Conservation (phyloP, 225 moss, liverwort and hornwort genomes). For the Neckera pumila region DNA sequence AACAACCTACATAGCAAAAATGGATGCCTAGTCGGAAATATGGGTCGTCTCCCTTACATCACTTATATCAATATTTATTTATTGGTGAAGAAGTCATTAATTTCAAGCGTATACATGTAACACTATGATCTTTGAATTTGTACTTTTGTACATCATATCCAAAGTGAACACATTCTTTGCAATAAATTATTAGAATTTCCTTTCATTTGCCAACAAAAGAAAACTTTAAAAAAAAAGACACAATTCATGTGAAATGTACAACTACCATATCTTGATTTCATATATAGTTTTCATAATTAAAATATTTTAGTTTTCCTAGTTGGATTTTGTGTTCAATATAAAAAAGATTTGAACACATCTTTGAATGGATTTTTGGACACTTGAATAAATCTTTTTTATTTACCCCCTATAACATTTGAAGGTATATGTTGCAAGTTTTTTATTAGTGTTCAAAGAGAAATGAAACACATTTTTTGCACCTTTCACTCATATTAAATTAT, state of each 20-base stretch:
- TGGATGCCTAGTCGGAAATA: too few species aligned
- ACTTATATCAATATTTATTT: background rate
- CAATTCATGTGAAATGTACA: background rate
- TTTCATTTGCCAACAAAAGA: too few species aligned
- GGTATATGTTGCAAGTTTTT: background rate
- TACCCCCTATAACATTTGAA: accelerated
- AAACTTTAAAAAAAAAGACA: accelerated
- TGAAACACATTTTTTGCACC: too few species aligned
- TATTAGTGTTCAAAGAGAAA: background rate
- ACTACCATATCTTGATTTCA: too few species aligned
- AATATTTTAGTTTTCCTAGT: background rate
- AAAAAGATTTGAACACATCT: background rate
- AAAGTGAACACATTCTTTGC: background rate
- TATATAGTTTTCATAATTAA: too few species aligned
- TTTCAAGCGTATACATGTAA: background rate
- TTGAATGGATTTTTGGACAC: too few species aligned
- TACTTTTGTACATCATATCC: too few species aligned
- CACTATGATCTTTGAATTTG: background rate
- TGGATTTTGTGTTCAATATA: background rate
- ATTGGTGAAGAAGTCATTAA: background rate
- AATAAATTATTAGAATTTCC: too few species aligned
- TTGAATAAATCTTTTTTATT: background rate
- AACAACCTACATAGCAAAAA: too few species aligned
- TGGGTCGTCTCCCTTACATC: too few species aligned
- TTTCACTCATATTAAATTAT: background rate